Evolutionary conservation across 176 grass and related monocot genomes (phyloP), one percentile per base, ranked within the genome.

Genomic region (Tillandsia leiboldiana): DNA sequence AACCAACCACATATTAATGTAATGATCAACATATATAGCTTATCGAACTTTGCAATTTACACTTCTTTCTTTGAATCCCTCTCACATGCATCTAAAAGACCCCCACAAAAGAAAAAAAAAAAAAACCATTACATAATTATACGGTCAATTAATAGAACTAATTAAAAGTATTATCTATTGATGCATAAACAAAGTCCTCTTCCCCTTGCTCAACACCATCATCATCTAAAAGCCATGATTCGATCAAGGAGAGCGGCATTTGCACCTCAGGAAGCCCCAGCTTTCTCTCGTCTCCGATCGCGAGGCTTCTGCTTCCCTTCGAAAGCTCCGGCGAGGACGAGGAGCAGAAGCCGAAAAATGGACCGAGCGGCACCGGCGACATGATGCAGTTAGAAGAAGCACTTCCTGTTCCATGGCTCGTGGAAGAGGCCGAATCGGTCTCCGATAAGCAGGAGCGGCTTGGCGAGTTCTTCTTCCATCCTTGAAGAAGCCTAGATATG

Each of bases 171-270:
- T 73, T 64, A 80, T 73, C 28, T 26, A 80, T 66, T 28, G 70
- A 65, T 65, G 73, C 67, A 63, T 73, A 62, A 80, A 61, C 29
- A 68, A 47, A 73, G 56, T 67, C 27, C 1, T 82, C 63, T 23
- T 67, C 72, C 47, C 28, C 64, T 66, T 78, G 67, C 11, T 77
- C 82, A 24, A 2, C 49, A 70, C 53, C 33, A 65, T 76, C 33
- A 65, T 76, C 90, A 82, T 83, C 79, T 23, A 89, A 71, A 61
- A 94, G 76, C 90, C 90, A 94, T 73, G 83, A 86, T 70, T 89
- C 90, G 57, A 94, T 69, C 64, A 67, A 6, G 14, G 65, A 67
- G 65, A 67, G 65, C 9, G 65, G 65, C 65, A 13, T 48, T n/a
- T 49, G 65, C 6, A 13, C 28, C 28, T 48, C 65, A 5, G 18